A percentile compares a stretch with the other conserved stretches of the same genome.
Evolutionary conservation across 2,329 filamentous ascomycete genomes (phyloP).

Genomic region (Didymella sp.): DNA sequence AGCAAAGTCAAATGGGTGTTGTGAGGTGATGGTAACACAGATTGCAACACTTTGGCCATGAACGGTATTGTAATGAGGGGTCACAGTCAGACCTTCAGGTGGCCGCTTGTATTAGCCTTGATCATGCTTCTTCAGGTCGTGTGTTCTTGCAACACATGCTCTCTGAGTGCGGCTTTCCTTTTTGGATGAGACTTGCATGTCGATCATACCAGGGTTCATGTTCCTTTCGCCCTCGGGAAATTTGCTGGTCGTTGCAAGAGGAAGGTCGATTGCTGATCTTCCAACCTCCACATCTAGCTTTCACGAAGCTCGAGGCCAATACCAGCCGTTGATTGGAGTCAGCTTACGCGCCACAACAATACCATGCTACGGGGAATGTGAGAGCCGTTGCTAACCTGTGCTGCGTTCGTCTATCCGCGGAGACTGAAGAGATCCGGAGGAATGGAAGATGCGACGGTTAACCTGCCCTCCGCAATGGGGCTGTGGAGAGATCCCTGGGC

Average conservation of each 20-base stretch:
- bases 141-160: neutral
- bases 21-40: neutral
- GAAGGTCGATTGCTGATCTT: constrained; percentile 11
- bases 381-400: constrained; percentile 6
- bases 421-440: neutral
- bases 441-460: constrained; percentile 13
- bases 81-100: constrained; percentile 4
- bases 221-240: constrained; percentile 16
- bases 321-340: neutral
- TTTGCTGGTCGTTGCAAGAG: constrained; percentile 1
- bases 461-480: constrained; percentile 19
- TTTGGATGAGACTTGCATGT: constrained; percentile 9
- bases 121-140: neutral
- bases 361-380: neutral
- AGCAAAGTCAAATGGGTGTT: neutral
- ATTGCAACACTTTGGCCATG: neutral
- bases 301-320: neutral
- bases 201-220: constrained; percentile 14
- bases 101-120: neutral
- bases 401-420: constrained; percentile 14
- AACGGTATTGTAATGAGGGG: neutral
- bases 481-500: constrained; percentile 17
- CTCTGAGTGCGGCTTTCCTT: constrained; percentile 8
- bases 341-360: neutral
- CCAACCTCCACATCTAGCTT: neutral